Evolutionary conservation across 75 land plant species (phyloP).

Genomic region (Pseudotsuga menziesii): DNA sequence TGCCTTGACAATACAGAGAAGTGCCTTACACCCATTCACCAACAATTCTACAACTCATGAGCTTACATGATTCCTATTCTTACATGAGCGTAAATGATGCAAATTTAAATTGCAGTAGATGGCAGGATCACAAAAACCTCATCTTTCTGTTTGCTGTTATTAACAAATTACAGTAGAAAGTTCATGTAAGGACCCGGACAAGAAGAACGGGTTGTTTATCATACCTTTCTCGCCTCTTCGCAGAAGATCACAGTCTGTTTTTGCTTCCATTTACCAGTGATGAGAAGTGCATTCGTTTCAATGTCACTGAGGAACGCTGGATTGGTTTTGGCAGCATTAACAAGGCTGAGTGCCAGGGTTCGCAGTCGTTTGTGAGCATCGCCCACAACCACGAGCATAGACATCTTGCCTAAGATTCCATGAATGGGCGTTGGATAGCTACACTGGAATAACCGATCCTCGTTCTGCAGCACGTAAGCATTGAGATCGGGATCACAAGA

Average conservation of each 20-base stretch:
- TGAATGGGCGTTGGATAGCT: slow-evolving; percentile 61
- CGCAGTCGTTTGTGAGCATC: slow-evolving; percentile 57
- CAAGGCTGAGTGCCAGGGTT: slow-evolving; percentile 28
- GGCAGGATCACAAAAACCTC: too few species aligned
- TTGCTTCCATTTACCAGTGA: slow-evolving; percentile 38
- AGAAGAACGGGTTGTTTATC: too few species aligned
- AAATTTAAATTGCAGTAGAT: too few species aligned
- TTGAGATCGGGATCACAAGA: slow-evolving; percentile 74
- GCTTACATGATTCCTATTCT: too few species aligned
- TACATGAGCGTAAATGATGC: too few species aligned
- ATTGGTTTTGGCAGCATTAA: slow-evolving; percentile 20
- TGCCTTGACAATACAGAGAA: too few species aligned
- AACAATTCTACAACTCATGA: too few species aligned
- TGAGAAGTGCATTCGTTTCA: slow-evolving; percentile 24
- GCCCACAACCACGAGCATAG: slow-evolving; percentile 43
- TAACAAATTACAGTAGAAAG: too few species aligned
- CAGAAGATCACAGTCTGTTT: slow-evolving; percentile 25
- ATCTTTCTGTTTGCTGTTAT: too few species aligned
- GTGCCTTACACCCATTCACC: too few species aligned
- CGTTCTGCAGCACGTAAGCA: slow-evolving; percentile 68
- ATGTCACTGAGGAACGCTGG: slow-evolving; percentile 29
- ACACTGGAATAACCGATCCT: slow-evolving; percentile 57
- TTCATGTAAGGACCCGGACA: too few species aligned
- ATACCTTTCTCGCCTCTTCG: slow-evolving; percentile 52
- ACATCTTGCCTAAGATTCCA: slow-evolving; percentile 49